A percentile compares a stretch with the other conserved stretches of the same genome.
Conservation (phyloP, 139 green algal genomes). For the Coccomyxa sp. region DNA sequence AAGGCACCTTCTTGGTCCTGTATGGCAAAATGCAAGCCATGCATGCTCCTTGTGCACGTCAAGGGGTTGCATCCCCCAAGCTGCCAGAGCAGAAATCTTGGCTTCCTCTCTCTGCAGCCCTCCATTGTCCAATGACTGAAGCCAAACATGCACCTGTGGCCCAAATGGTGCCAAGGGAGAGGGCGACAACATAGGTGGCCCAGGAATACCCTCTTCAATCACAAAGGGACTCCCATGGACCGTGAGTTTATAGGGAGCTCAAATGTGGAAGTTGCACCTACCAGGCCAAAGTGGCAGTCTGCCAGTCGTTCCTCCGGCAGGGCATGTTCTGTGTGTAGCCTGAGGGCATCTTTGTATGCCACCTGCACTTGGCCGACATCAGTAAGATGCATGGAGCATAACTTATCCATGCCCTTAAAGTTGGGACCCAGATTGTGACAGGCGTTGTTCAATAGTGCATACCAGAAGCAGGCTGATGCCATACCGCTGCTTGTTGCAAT, state of each 20-base stretch:
- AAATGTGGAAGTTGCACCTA: no score
- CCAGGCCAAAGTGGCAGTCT: slow-evolving; percentile 28
- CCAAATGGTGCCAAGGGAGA: no score
- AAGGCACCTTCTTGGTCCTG: no score
- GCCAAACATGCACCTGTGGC: neutral
- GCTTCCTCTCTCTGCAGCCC: no score
- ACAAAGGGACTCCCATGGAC: no score
- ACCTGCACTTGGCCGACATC: slow-evolving; percentile 8
- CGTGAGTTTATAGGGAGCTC: no score
- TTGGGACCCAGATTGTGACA: neutral
- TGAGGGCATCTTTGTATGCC: slow-evolving; percentile 20
- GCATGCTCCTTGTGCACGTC: neutral
- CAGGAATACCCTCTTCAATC: no score
- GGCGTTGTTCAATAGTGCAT: neutral
- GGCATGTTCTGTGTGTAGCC: neutral
- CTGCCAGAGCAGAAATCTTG: no score
- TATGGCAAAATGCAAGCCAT: neutral
- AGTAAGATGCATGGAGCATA: neutral
- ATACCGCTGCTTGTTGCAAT: slow-evolving; percentile 36
- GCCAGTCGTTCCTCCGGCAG: neutral
- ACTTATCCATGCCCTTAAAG: no score
- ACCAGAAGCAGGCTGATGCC: no score
- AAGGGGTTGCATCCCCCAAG: neutral
- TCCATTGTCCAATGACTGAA: neutral
- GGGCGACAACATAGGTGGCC: no score